Conservation (phyloP, 441 rosid genomes). For the Erodium trifolium region DNA sequence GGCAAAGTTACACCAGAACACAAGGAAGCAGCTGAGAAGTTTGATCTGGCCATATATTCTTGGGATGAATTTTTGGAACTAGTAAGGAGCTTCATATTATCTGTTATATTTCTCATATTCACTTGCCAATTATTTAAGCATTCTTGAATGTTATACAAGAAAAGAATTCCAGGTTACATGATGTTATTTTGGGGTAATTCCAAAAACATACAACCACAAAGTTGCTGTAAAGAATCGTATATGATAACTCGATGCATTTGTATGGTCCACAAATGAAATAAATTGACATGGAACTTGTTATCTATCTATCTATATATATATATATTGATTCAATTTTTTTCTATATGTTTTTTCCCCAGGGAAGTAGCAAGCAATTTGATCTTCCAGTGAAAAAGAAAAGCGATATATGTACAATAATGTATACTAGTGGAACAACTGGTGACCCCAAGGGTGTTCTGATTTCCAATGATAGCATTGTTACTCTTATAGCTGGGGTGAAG, state of each 20-base stretch:
- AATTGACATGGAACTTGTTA: too few relatives aligned
- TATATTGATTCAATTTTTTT: constrained; percentile 8
- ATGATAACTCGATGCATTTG: background rate
- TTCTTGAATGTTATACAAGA: background rate
- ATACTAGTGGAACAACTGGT: constrained; percentile 97
- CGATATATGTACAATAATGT: constrained; percentile 89
- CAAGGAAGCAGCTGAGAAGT: constrained; percentile 53
- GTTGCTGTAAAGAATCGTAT: background rate
- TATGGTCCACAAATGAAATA: too few relatives aligned
- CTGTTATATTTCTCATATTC: constrained; percentile 26
- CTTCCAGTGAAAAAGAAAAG: constrained; percentile 58
- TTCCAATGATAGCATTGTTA: constrained; percentile 79
- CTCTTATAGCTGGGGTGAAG: constrained; percentile 64
- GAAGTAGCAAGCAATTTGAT: constrained; percentile 55
- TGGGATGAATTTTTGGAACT: constrained; percentile 82
- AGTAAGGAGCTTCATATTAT: constrained; percentile 31
- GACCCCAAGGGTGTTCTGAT: constrained; percentile 97
- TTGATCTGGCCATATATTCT: constrained; percentile 48
- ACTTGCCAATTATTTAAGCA: background rate
- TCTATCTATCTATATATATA: too few relatives aligned
- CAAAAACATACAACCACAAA: background rate
- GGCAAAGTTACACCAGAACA: constrained; percentile 62
- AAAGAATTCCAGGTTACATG: background rate
- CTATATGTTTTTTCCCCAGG: constrained; percentile 31
- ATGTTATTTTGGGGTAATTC: background rate